Evolutionary conservation across 768 basidiomycete genomes (phyloP).

Genomic region (Lentinula boryana): DNA sequence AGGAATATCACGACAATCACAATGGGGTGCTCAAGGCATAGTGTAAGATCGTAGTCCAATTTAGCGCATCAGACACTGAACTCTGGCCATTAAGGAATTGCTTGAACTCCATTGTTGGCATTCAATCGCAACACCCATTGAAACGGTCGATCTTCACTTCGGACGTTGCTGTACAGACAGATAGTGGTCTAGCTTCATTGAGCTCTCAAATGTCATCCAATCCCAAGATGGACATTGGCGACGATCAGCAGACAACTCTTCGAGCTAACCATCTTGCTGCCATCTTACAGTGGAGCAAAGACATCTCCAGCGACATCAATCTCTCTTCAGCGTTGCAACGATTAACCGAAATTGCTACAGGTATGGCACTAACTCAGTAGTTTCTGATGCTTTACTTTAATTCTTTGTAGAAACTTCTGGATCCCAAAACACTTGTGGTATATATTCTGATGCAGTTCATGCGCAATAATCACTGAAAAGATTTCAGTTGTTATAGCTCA

Average conservation of each 20-base stretch:
- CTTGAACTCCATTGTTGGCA: constrained; percentile 40
- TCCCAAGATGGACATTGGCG: constrained; percentile 28
- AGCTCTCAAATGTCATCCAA: constrained; percentile 21
- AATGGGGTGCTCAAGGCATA: constrained; percentile 72
- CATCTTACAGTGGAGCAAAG: constrained; percentile 70
- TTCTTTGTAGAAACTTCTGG: constrained; percentile 48
- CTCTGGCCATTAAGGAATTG: constrained; percentile 32
- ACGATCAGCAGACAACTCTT: constrained; percentile 53
- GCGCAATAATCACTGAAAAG: background rate
- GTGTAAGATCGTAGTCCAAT: constrained; percentile 37
- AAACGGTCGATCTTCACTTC: constrained; percentile 52
- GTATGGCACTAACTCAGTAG: constrained; percentile 22
- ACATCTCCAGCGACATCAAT: constrained; percentile 70
- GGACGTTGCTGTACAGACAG: constrained; percentile 64
- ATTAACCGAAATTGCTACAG: constrained; percentile 67
- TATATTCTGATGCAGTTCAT: background rate
- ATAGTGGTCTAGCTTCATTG: constrained; percentile 25
- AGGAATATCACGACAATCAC: constrained; percentile 57
- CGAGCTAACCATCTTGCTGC: constrained; percentile 58
- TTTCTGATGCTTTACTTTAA: background rate
- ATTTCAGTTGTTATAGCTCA: constrained; percentile 54
- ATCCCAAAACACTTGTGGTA: constrained; percentile 59
- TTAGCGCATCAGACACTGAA: background rate
- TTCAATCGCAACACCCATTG: constrained; percentile 38
- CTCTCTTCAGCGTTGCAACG: constrained; percentile 61